Base-by-base conservation (phyloP, 257 asterid genomes). In the Solanum paucissectum region DNA sequence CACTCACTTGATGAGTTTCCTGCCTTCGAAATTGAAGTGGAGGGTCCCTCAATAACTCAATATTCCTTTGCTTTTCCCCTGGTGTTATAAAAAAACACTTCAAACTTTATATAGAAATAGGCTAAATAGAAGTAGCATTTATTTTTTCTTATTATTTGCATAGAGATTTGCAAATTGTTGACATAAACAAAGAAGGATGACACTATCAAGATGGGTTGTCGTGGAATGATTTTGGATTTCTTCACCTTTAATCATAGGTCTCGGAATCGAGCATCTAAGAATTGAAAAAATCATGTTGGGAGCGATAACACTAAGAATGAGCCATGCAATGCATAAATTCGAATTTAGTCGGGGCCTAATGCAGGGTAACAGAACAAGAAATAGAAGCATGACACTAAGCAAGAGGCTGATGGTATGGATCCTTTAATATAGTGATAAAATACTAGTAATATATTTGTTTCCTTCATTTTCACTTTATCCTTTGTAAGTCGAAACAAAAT, bases 311-410 rank as follows among this genome's bases (percentile, higher is more conserved):
- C 2, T 1, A 64, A 18, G 0, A 64, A 64, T 25, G 34, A 64
- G 9, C 7, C 4, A 0, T n/a, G 4, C 33, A 25, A 11, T 64
- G 1, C 33, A 64, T 64, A 12, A 25, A 64, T 64, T n/a, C 0
- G 0, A 64, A 64, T 64, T 64, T 64, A 2, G 0, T 25, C 9
- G 2, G 5, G 9, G 7, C 4, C 7, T 10, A 1, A 64, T 2
- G 32, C 33, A 5, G 2, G 33, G 33, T 64, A 5, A 11, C 9
- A n/a, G 14, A 25, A 64, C 1, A n/a, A 11, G 16, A 62, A 23
- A 21, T 60, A 0, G 29, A 64, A 64, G 34, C 34, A 64, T 64
- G 83, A 37, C 83, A n/a, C 32, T 75, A 37, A 55, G 83, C n/a
- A 55, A 55, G 62, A 18, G 0, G 62, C 62, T 55, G 37, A 74